Percentiles rank a stretch among this genome's conserved stretches.
Conservation (phyloP, 768 basidiomycete species). For the Pleurotus tuber-regium region DNA sequence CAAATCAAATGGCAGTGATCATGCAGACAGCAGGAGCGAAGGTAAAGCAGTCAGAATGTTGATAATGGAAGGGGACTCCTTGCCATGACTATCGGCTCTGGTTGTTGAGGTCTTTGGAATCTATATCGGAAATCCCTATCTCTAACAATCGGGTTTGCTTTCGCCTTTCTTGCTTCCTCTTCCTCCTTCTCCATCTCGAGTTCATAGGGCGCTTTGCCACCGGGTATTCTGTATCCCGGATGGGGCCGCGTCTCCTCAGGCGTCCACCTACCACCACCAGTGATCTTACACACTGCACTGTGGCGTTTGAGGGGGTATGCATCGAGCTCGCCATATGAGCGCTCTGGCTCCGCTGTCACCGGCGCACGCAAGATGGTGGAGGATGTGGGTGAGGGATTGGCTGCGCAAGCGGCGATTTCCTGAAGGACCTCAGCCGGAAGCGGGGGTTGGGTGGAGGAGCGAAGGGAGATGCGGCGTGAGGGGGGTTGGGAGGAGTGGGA, state of each 20-base stretch:
- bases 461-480: constrained; percentile 32
- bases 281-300: constrained; percentile 70
- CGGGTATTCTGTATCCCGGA: too few species aligned
- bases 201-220: too few species aligned
- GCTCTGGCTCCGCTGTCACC: constrained; percentile 30
- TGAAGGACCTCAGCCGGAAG: constrained; percentile 13
- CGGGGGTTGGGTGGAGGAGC: constrained; percentile 24
- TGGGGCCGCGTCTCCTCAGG: constrained; percentile 55
- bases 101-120: too few species aligned
- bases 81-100: too few species aligned
- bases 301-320: constrained; percentile 71
- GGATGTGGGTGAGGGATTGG: constrained; percentile 35
- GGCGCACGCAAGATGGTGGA: neutral
- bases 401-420: neutral
- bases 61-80: constrained; percentile 52
- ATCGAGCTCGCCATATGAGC: constrained; percentile 67
- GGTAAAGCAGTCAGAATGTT: constrained; percentile 48
- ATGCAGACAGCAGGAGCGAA: too few species aligned
- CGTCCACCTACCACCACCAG: constrained; percentile 79
- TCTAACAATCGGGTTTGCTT: too few species aligned
- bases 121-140: too few species aligned
- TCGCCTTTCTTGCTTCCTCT: too few species aligned
- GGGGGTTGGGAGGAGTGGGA: constrained; percentile 29
- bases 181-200: too few species aligned
- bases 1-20: too few species aligned